A percentile compares a stretch with the other conserved stretches of the same genome.
These are phyloP conservation scores for Pyrus communis DNA, from an alignment of 306 rosid species.

Conservation along the genomic window DNA sequence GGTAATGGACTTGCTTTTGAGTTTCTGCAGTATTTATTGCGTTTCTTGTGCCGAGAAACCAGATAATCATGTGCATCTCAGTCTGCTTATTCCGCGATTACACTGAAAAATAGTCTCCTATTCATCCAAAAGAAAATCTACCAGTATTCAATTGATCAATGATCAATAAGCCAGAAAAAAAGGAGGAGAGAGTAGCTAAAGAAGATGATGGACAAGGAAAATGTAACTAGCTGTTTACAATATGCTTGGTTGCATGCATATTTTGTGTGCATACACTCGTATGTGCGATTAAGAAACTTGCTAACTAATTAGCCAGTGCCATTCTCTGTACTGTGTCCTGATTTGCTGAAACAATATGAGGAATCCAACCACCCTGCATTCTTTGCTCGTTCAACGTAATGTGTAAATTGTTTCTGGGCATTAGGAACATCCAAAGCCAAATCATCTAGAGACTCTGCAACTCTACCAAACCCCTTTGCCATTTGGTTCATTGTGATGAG, in stretches of 20 bases:
- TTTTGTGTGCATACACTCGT: not conserved
- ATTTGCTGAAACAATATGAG: constrained; percentile 32
- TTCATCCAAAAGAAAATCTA: not conserved
- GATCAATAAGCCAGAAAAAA: not conserved
- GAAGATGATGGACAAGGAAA: not conserved
- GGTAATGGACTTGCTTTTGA: not conserved
- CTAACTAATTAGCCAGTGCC: constrained; percentile 17
- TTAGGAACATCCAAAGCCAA: constrained; percentile 72
- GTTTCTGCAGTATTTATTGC: not conserved
- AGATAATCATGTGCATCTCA: not conserved
- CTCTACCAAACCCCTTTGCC: constrained; percentile 57
- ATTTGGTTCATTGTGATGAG: constrained; percentile 60
- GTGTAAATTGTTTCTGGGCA: constrained; percentile 42
- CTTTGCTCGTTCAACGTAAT: constrained; percentile 46
- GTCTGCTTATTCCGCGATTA: not conserved
- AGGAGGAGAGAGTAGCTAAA: not conserved
- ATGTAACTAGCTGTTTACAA: not conserved
- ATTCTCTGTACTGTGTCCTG: constrained; percentile 27
- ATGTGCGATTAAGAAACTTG: not conserved
- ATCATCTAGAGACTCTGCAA: constrained; percentile 63
- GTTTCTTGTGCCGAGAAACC: not conserved
- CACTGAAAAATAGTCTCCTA: not conserved
- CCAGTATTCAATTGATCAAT: not conserved
- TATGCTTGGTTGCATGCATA: not conserved
- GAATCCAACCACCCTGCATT: constrained; percentile 55